Percentiles rank a stretch among this genome's conserved stretches.
Conservation (phyloP, 768 basidiomycete species). For the Fomitopsis pulvina region DNA sequence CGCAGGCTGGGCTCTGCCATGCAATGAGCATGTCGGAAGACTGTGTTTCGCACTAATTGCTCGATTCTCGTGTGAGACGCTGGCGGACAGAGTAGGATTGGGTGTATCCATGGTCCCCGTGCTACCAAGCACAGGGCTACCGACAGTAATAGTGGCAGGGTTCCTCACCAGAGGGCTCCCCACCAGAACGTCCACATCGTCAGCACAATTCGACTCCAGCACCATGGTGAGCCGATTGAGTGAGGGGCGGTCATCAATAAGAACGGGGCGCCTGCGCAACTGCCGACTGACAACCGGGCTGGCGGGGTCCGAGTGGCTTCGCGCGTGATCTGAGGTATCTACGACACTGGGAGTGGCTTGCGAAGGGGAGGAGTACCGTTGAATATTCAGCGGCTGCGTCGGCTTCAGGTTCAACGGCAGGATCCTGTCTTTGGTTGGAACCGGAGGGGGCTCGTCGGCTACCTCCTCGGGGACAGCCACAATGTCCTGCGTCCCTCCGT, state of each 20-base stretch:
- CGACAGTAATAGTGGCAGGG: too few species aligned
- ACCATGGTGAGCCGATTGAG: slow-evolving; percentile 30
- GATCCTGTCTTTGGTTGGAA: slow-evolving; percentile 6
- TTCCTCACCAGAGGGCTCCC: slow-evolving; percentile 19
- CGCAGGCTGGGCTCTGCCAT: slow-evolving; percentile 54
- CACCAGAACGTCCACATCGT: slow-evolving; percentile 28
- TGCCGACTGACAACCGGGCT: slow-evolving; percentile 11
- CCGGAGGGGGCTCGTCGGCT: neutral
- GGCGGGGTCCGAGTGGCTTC: slow-evolving; percentile 1
- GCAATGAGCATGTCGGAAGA: slow-evolving; percentile 49
- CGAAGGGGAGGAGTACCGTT: neutral
- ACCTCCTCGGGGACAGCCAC: neutral
- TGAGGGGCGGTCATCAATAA: slow-evolving; percentile 33
- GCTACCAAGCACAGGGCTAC: too few species aligned
- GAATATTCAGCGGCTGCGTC: neutral
- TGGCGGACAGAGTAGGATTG: slow-evolving; percentile 10
- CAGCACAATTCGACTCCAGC: slow-evolving; percentile 29
- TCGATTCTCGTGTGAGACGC: neutral
- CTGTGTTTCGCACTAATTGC: slow-evolving; percentile 15
- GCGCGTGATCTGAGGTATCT: neutral
- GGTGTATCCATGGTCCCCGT: too few species aligned
- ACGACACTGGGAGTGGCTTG: neutral
- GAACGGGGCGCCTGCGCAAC: slow-evolving; percentile 31
- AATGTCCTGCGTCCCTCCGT: neutral
- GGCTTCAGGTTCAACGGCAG: slow-evolving; percentile 7